phyloP scores from a whole-genome alignment of 345 rosid genomes.

The Boechera stricta region DNA sequence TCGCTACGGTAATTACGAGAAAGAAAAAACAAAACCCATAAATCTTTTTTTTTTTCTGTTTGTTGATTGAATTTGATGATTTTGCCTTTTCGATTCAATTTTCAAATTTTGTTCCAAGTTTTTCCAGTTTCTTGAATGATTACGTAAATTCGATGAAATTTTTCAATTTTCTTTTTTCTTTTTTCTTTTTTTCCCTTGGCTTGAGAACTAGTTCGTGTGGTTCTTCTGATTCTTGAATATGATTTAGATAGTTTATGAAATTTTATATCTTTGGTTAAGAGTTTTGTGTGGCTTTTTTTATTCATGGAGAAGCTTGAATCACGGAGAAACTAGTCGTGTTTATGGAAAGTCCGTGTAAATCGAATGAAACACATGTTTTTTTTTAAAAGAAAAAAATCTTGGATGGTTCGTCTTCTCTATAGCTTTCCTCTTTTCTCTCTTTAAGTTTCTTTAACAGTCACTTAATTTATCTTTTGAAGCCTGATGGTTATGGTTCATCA shows the following conservation, averaged over 20 bases:
- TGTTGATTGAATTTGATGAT: neutral
- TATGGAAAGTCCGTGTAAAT: slow-evolving; percentile 45
- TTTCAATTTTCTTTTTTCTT: neutral
- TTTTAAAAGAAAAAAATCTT: neutral
- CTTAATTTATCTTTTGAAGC: slow-evolving; percentile 8
- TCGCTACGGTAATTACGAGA: slow-evolving; percentile 24
- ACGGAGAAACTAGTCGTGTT: slow-evolving; percentile 39
- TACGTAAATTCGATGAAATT: slow-evolving; percentile 17
- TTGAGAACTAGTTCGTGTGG: slow-evolving; percentile 20
- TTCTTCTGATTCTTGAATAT: slow-evolving; percentile 24
- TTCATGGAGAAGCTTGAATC: slow-evolving; percentile 41
- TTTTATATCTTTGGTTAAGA: neutral
- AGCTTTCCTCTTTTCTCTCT: slow-evolving; percentile 26
- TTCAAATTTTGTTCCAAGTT: neutral
- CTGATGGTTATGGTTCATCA: slow-evolving; percentile 14
- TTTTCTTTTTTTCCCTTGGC: neutral
- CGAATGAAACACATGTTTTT: slow-evolving; percentile 25
- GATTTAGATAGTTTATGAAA: neutral
- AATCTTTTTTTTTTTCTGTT: neutral
- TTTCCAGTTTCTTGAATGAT: neutral
- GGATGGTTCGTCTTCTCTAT: slow-evolving; percentile 35
- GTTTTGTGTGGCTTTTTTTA: neutral
- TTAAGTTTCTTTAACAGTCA: slow-evolving; percentile 24
- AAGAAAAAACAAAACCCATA: neutral
- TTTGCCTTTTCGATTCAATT: slow-evolving; percentile 10